A percentile compares a stretch with the other conserved stretches of the same genome.
Conservation (phyloP, 129 eudicot genomes). For the Heracleum sosnowskyi region DNA sequence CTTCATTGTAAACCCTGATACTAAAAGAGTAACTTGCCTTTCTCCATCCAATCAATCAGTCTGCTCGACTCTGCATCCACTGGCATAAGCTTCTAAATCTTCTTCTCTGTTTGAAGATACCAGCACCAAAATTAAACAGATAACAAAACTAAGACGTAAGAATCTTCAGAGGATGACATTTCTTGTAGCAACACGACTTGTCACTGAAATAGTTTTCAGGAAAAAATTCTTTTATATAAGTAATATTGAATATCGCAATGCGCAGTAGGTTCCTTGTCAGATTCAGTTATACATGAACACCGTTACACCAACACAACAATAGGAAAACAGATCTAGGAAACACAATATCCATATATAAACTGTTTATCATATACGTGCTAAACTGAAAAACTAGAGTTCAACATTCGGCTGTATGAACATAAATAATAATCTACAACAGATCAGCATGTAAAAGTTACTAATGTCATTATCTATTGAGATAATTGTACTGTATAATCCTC, state of each 20-base stretch:
- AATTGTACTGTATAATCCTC: not conserved
- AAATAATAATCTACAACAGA: not conserved
- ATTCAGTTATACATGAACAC: slow-evolving; percentile 12
- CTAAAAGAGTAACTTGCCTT: slow-evolving; percentile 42
- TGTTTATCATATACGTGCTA: not conserved
- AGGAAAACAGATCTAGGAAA: not conserved
- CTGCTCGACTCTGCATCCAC: slow-evolving; percentile 96
- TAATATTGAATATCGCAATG: slow-evolving; percentile 90
- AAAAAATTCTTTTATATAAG: slow-evolving; percentile 93
- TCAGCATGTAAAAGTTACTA: not conserved
- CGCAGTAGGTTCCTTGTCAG: slow-evolving; percentile 98
- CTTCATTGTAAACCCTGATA: slow-evolving; percentile 2
- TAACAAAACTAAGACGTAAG: slow-evolving; percentile 1
- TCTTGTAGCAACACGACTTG: slow-evolving; percentile 21
- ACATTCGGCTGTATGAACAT: not conserved
- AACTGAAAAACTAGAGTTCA: not conserved
- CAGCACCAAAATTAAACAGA: slow-evolving; percentile 4
- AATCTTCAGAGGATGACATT: too few species aligned
- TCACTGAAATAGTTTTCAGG: slow-evolving; percentile 96
- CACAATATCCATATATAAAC: not conserved
- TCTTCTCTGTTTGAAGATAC: slow-evolving; percentile 66
- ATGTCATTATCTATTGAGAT: too few species aligned
- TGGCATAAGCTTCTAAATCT: slow-evolving; percentile 97
- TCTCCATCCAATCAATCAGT: slow-evolving; percentile 99
- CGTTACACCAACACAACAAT: slow-evolving; percentile 9